Percentiles rank a stretch among this genome's conserved stretches.
Conservation (phyloP, 345 rosid genomes). For the Odontarrhena argentea region DNA sequence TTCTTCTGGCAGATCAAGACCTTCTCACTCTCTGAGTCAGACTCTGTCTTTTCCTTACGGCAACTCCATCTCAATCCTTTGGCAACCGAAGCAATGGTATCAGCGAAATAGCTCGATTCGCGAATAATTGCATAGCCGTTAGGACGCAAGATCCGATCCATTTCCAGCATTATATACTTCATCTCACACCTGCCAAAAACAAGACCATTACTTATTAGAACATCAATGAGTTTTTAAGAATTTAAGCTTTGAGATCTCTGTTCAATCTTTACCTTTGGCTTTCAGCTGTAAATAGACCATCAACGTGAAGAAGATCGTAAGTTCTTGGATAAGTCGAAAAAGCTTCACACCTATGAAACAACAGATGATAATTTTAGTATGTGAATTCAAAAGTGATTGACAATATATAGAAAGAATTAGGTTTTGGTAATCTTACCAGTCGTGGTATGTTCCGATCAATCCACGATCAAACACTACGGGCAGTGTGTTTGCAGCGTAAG, state of each 20-base stretch:
- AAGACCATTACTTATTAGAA: constrained; percentile 8
- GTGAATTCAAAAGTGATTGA: background rate
- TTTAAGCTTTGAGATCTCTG: constrained; percentile 8
- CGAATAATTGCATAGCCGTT: constrained; percentile 69
- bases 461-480: constrained; percentile 91
- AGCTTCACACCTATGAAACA: constrained; percentile 86
- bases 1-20: constrained; percentile 86
- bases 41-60: constrained; percentile 70
- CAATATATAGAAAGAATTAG: constrained; percentile 3
- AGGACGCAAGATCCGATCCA: constrained; percentile 91
- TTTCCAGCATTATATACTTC: constrained; percentile 84
- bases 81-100: constrained; percentile 62
- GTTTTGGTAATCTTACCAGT: constrained; percentile 56
- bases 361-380: constrained; percentile 22
- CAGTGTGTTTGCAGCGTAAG: constrained; percentile 78
- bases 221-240: background rate
- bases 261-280: constrained; percentile 71
- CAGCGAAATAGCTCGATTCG: constrained; percentile 76
- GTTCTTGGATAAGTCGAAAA: constrained; percentile 97
- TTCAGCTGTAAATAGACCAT: constrained; percentile 83
- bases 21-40: constrained; percentile 69
- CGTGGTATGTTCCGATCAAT: constrained; percentile 91
- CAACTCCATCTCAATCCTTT: constrained; percentile 91
- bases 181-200: constrained; percentile 73
- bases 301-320: constrained; percentile 92